Percentiles rank a stretch among this genome's conserved stretches.
Conservation (phyloP, 352 stramenopile genomes). For the Halophytophthora batemanensis region DNA sequence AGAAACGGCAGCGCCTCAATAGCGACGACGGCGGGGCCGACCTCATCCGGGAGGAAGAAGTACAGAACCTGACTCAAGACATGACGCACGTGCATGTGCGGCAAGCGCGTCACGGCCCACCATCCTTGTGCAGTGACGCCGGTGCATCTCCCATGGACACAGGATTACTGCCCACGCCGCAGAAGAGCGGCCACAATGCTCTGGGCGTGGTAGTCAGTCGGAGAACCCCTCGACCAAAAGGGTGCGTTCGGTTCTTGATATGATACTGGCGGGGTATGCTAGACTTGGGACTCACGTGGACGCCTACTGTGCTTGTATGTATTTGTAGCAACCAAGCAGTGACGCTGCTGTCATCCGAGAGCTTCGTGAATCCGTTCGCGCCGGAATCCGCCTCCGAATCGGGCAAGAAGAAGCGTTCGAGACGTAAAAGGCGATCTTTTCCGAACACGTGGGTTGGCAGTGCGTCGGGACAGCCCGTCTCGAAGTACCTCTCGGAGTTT, state of each 20-base stretch:
- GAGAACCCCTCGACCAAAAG: conserved; percentile 22
- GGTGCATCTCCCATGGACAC: conserved; percentile 33
- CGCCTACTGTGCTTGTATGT: conserved; percentile 8
- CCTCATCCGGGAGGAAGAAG: conserved; percentile 50
- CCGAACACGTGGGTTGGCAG: conserved; percentile 36
- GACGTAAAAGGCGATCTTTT: conserved; percentile 69
- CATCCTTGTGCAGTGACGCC: conserved; percentile 57
- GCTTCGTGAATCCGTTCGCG: conserved; percentile 71
- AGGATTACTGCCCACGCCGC: conserved; percentile 25
- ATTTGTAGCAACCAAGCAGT: conserved; percentile 20
- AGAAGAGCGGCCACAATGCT: conserved; percentile 13
- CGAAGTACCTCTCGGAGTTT: conserved; percentile 79
- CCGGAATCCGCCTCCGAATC: conserved; percentile 47
- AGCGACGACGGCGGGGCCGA: conserved; percentile 23
- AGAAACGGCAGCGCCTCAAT: conserved; percentile 61
- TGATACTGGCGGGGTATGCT: not conserved
- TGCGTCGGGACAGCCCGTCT: conserved; percentile 38
- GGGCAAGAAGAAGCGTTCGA: conserved; percentile 53
- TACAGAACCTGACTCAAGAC: conserved; percentile 70
- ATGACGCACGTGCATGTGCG: conserved; percentile 77
- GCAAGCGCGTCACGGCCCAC: conserved; percentile 23
- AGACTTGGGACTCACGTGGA: conserved; percentile 9
- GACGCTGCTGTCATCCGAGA: conserved; percentile 32
- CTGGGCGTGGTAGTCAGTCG: conserved; percentile 28
- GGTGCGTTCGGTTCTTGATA: conserved; percentile 13